Conservation (phyloP, 2,329 filamentous ascomycete species). For the Aspergillus phoenicis region DNA sequence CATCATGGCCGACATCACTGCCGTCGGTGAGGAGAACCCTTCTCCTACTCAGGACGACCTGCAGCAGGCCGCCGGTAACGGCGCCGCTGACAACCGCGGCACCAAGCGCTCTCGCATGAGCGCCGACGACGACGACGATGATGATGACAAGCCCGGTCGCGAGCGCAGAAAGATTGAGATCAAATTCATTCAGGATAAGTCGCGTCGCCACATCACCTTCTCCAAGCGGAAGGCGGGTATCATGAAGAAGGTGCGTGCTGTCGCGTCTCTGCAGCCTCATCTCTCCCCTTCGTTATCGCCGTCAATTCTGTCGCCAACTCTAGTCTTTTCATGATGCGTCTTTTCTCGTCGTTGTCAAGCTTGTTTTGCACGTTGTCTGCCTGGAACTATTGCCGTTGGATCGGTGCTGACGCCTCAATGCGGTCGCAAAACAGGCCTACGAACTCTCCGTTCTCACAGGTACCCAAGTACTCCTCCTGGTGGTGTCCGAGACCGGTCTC, state of each 20-base stretch:
- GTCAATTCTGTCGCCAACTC: neutral
- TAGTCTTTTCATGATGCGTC: neutral
- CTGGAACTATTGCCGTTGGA: neutral
- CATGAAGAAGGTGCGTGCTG: conserved; percentile 91
- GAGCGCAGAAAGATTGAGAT: conserved; percentile 99
- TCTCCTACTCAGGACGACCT: conserved; percentile 74
- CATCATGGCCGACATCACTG: conserved; percentile 76
- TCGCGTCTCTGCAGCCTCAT: conserved; percentile 21
- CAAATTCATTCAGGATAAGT: conserved; percentile 99
- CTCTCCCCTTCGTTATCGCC: conserved; percentile 12
- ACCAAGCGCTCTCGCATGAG: conserved; percentile 84
- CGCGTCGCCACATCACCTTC: conserved; percentile 98
- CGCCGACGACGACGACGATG: conserved; percentile 92
- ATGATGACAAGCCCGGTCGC: conserved; percentile 95
- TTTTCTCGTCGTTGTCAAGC: conserved; percentile 11
- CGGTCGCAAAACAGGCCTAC: conserved; percentile 69
- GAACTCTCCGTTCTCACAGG: conserved; percentile 96
- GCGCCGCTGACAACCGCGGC: conserved; percentile 73
- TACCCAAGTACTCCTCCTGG: conserved; percentile 93
- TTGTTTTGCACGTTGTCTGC: conserved; percentile 7
- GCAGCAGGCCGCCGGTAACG: conserved; percentile 65
- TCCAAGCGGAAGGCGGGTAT: conserved; percentile 99
- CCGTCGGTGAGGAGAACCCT: conserved; percentile 74
- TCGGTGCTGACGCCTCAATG: conserved; percentile 20
- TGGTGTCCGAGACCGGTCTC: conserved; percentile 94